Base-by-base conservation (phyloP, 1,284 basidiomycete species). In the Sphaerobolus stellatus region DNA sequence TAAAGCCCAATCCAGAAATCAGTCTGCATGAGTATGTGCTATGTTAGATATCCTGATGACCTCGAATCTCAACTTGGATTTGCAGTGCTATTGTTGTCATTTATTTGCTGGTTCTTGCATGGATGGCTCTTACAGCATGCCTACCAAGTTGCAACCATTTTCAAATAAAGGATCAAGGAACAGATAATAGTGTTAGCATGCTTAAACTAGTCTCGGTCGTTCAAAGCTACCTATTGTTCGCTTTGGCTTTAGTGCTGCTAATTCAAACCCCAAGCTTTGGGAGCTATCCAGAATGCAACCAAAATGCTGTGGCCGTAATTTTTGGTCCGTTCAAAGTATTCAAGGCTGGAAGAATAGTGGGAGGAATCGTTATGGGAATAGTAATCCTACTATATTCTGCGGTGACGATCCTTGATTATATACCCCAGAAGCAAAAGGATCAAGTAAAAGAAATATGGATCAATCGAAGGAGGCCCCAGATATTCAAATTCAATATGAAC, bases 21-120 rank as follows among this genome's bases (percentile, higher is more conserved):
- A 65, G 60, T 52, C 59, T 67, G 33, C 66, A 67, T 14, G 66
- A 68, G 64, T 66, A 50, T 14, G 57, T 56, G 13, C 29, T n/a
- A 33, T 31, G 25, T n/a, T n/a, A n/a, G 24, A 13, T 31, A 22
- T 28, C 9, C 20, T 14, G 22, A 18, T 28, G 25, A 29, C 13
- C 38, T n/a, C 13, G 20, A 16, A 29, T 14, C 14, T 46, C 46
- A 24, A 34, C n/a, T 33, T 14, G 16, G 24, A 29, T 47, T 8
- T 22, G 28, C 43, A 60, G 58, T 40, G 60, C 50, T 31, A 27
- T 62, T 25, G 38, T 59, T 14, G 54, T 56, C 16, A 56, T 58
- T 45, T 59, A 61, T 47, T 54, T 65, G 8, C 49, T 64, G 22
- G 40, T 48, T 25, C 44, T 62, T 27, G 62, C 62, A 9, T 64